Evolutionary conservation across 1,284 basidiomycete species (phyloP).

Genomic region (Gomphus bonarii): DNA sequence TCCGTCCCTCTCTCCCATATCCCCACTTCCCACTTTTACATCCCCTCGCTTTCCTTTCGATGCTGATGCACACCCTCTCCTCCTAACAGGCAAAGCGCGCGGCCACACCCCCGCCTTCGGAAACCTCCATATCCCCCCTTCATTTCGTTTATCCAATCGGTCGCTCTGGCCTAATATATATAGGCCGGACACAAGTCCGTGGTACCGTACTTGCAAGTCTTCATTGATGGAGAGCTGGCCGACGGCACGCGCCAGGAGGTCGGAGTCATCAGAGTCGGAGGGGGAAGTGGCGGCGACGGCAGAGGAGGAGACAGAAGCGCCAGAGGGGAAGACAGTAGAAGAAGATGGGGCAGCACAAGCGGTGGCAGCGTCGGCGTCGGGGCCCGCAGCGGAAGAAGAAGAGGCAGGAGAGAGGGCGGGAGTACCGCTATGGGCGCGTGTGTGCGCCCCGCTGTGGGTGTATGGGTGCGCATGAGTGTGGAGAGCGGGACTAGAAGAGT

Average conservation of each 20-base stretch:
- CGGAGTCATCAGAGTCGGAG: conserved; percentile 12
- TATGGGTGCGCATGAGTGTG: not conserved
- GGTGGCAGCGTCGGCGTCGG: too few relatives aligned
- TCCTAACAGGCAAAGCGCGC: conserved; percentile 26
- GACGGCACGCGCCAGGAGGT: conserved; percentile 52
- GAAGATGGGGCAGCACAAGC: too few relatives aligned
- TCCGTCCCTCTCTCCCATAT: too few relatives aligned
- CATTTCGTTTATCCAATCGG: conserved; percentile 51
- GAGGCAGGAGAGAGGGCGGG: not conserved
- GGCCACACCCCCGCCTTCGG: conserved; percentile 80
- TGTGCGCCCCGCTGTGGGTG: not conserved
- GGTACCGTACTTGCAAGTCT: conserved; percentile 67
- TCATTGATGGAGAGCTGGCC: conserved; percentile 81
- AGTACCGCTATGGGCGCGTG: not conserved
- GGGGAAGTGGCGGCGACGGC: not conserved
- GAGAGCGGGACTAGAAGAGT: conserved; percentile 8
- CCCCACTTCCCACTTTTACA: too few relatives aligned
- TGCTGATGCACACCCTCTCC: too few relatives aligned
- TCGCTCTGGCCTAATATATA: conserved; percentile 61
- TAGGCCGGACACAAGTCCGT: conserved; percentile 72
- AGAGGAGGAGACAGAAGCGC: too few relatives aligned
- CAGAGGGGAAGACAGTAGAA: too few relatives aligned
- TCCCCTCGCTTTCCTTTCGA: too few relatives aligned
- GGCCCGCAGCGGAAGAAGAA: too few relatives aligned
- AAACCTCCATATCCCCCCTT: conserved; percentile 78